Base-by-base conservation (phyloP, 257 asterid species). In the Scutellaria baicalensis region DNA sequence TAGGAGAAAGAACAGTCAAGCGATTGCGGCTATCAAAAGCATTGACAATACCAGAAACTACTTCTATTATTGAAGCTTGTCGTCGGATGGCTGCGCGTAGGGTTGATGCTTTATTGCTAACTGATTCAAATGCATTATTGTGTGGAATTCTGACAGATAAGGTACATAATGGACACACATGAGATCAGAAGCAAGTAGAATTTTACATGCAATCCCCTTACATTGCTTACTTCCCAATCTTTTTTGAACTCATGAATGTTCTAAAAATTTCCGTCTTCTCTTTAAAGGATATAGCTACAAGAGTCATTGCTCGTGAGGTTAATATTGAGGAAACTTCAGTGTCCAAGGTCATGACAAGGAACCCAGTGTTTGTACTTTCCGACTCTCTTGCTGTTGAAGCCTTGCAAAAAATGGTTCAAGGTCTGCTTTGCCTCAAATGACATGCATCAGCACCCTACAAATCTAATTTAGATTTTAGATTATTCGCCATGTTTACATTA, bases 321-420 rank as follows among this genome's bases (percentile, higher is more conserved):
- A 85, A 89, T 89, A 78, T 82, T 45, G 86, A 85, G 78, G 97
- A 88, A 74, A 89, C 99, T 58, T 95, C 96, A 39, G 97, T 89
- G 66, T 94, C 97, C 16, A 84, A 84, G 76, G 90, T 94, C 64
- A 94, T 94, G 99, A 94, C 99, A 39, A 91, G 90, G 82, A 94
- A 88, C 63, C 99, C 99, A 11, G 88, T 84, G 17, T 94, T 94
- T 80, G 99, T 94, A 81, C 96, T 94, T 54, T 91, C 99, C 35
- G 99, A 91, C 71, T 83, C 96, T 23, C 96, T 91, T 75, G 97
- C 99, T 58, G 99, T 91, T 21, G 99, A 94, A 83, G 99, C 99
- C 75, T 77, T 94, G 86, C 99, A 94, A 56, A 94, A 94, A 84
- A 94, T 94, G 99, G 99, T 94, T 56, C 95, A 84, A 81, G 99